Conservation (phyloP, 345 rosid species). For the Syzygium oleosum region DNA sequence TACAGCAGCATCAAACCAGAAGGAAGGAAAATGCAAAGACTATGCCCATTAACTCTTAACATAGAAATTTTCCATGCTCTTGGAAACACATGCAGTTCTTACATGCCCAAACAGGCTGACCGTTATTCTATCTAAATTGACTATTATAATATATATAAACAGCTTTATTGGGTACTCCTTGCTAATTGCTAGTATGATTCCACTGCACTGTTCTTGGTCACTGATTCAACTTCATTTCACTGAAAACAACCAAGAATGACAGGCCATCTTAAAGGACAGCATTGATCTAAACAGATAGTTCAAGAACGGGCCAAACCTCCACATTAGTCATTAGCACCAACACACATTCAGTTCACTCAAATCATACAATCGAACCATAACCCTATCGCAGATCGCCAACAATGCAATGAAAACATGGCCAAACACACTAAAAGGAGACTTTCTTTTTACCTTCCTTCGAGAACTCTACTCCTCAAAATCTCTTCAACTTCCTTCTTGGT, state of each 20-base stretch:
- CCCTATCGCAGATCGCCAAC: not conserved
- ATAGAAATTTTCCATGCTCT: too few relatives aligned
- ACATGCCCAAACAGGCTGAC: too few relatives aligned
- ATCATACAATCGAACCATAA: not conserved
- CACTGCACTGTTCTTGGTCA: not conserved
- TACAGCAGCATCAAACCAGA: too few relatives aligned
- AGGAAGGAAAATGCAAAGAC: too few relatives aligned
- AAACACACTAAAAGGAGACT: not conserved
- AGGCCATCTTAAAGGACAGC: not conserved
- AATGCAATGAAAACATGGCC: not conserved
- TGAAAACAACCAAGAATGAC: not conserved
- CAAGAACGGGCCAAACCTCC: not conserved
- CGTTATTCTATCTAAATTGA: too few relatives aligned
- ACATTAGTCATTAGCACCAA: too few relatives aligned
- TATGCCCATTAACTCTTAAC: too few relatives aligned
- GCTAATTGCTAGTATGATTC: too few relatives aligned
- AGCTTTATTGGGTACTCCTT: too few relatives aligned
- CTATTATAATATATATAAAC: too few relatives aligned
- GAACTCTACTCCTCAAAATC: constrained; percentile 44
- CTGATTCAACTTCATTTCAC: not conserved
- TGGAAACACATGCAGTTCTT: too few relatives aligned
- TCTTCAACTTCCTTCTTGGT: constrained; percentile 71
- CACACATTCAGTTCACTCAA: too few relatives aligned
- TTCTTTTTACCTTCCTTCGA: constrained; percentile 24
- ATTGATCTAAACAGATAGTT: not conserved